These are phyloP conservation scores for Termitomyces bulborhizus DNA, from an alignment of 768 basidiomycete species.

Conservation along the genomic window DNA sequence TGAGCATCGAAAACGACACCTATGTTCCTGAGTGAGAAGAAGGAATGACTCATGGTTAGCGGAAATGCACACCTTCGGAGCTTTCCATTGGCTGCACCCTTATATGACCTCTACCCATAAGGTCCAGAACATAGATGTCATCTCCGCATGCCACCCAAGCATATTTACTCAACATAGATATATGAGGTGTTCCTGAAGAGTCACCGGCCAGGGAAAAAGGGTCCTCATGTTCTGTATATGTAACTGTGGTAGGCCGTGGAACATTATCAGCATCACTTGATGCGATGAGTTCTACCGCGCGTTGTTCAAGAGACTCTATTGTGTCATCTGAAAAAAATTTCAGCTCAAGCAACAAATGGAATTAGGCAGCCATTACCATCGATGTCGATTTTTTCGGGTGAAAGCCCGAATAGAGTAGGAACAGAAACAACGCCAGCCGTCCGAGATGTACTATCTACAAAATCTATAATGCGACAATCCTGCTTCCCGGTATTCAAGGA, in stretches of 20 bases:
- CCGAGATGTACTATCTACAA: slow-evolving; percentile 71
- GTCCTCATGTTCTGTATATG: slow-evolving; percentile 72
- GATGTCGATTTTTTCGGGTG: slow-evolving; percentile 56
- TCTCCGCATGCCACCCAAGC: slow-evolving; percentile 82
- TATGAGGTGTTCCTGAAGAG: slow-evolving; percentile 48
- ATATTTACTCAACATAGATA: slow-evolving; percentile 45
- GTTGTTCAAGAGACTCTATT: slow-evolving; percentile 40
- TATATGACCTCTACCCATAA: slow-evolving; percentile 63
- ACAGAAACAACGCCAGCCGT: slow-evolving; percentile 68
- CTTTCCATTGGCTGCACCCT: slow-evolving; percentile 45
- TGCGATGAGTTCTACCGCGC: slow-evolving; percentile 20
- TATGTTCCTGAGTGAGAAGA: background rate
- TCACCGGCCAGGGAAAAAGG: slow-evolving; percentile 55
- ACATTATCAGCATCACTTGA: slow-evolving; percentile 26
- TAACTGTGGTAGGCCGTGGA: slow-evolving; percentile 56
- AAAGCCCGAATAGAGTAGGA: slow-evolving; percentile 83
- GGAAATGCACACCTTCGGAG: slow-evolving; percentile 24
- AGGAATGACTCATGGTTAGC: background rate
- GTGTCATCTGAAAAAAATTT: slow-evolving; percentile 40
- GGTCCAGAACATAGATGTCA: slow-evolving; percentile 67
- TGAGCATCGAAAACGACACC: slow-evolving; percentile 38
- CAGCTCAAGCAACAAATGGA: background rate
- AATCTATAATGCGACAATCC: slow-evolving; percentile 87
- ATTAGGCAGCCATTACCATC: slow-evolving; percentile 38
- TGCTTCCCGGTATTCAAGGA: slow-evolving; percentile 75